A percentile compares a stretch with the other conserved stretches of the same genome.
phyloP scores from a whole-genome alignment of 106 monocot genomes.

The Apostasia ramifera region DNA sequence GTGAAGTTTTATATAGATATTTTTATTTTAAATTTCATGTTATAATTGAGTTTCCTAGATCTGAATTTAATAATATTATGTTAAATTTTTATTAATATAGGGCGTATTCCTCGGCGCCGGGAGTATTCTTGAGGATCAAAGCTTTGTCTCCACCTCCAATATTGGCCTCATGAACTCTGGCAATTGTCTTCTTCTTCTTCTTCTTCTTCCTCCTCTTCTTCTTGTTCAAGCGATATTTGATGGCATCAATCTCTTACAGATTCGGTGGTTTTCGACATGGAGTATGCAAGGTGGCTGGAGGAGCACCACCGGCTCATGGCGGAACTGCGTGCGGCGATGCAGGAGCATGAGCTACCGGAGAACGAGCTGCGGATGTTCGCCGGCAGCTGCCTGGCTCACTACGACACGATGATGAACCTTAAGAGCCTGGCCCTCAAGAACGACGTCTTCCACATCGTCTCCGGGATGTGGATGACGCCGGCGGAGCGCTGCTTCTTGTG shows the following conservation, averaged over 20 bases:
- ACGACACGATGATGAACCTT: constrained; percentile 42
- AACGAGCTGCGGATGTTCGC: constrained; percentile 51
- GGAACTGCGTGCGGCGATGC: constrained; percentile 38
- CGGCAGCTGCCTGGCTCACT: constrained; percentile 39
- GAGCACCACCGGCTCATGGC: constrained; percentile 35
- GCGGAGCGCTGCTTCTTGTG: constrained; percentile 84
- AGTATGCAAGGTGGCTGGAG: constrained; percentile 44
- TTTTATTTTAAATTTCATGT: no score
- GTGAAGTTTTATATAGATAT: no score
- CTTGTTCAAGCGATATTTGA: no score
- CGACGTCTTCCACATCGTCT: constrained; percentile 74
- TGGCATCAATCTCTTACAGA: constrained; percentile 4
- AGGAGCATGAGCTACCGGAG: constrained; percentile 35
- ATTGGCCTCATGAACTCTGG: constrained; percentile 44
- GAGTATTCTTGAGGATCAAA: constrained; percentile 37
- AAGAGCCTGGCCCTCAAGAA: constrained; percentile 30
- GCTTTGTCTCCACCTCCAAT: constrained; percentile 19
- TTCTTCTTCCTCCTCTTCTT: background rate
- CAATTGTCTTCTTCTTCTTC: background rate
- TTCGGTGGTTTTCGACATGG: constrained; percentile 38
- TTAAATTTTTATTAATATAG: constrained; percentile 11
- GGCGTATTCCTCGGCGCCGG: constrained; percentile 40
- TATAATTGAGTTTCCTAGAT: no score
- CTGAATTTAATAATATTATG: no score
- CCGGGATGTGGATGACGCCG: constrained; percentile 72